These are phyloP conservation scores for Penicillium sp. DNA, from an alignment of 2,329 filamentous ascomycete genomes.

Conservation along the genomic window DNA sequence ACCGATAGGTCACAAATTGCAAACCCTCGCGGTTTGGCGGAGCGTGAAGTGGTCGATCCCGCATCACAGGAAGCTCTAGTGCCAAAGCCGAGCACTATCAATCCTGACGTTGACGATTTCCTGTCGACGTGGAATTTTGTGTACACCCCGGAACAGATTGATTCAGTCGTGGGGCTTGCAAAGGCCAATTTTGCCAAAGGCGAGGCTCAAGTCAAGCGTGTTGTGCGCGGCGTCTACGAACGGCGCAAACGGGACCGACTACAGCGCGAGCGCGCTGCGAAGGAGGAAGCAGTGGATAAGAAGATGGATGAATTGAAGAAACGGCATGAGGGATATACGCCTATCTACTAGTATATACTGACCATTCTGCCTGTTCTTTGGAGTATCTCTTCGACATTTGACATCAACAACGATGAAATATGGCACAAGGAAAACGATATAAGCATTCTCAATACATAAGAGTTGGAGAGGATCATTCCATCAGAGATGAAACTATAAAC, in stretches of 20 bases:
- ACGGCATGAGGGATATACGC: slow-evolving; percentile 11
- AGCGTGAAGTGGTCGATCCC: background rate
- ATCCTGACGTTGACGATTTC: slow-evolving; percentile 78
- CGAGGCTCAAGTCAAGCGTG: slow-evolving; percentile 69
- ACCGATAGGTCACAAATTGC: slow-evolving; percentile 19
- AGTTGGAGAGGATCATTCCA: too few relatives aligned
- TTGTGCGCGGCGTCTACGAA: slow-evolving; percentile 86
- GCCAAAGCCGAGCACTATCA: slow-evolving; percentile 63
- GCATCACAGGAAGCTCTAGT: slow-evolving; percentile 19
- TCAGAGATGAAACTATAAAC: too few relatives aligned
- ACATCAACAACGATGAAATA: background rate
- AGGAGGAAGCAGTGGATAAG: slow-evolving; percentile 1
- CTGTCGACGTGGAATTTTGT: slow-evolving; percentile 98
- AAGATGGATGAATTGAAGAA: slow-evolving; percentile 8
- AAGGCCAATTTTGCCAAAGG: slow-evolving; percentile 84
- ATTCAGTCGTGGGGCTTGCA: slow-evolving; percentile 76
- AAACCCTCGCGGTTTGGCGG: slow-evolving; percentile 18
- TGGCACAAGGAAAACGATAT: too few relatives aligned
- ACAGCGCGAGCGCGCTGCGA: slow-evolving; percentile 23
- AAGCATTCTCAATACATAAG: too few relatives aligned
- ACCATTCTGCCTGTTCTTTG: background rate
- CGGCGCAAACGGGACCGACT: slow-evolving; percentile 65
- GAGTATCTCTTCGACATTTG: background rate
- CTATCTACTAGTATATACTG: slow-evolving; percentile 8
- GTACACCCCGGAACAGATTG: slow-evolving; percentile 86